A percentile compares a stretch with the other conserved stretches of the same genome.
Conservation (phyloP, 257 asterid genomes). For the Haberlea rhodopensis region DNA sequence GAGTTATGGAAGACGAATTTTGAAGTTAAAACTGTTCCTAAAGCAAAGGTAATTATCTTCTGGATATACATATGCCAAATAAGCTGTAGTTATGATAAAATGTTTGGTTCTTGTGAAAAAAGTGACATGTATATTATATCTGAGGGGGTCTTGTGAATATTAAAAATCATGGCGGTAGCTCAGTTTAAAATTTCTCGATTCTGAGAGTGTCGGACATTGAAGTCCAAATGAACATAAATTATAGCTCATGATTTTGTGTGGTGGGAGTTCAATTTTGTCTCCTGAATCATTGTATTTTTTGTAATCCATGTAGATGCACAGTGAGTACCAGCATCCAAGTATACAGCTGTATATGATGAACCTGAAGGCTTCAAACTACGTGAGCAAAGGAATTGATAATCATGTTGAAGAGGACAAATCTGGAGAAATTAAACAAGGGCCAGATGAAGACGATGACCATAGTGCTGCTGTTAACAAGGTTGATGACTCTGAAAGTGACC, state of each 20-base stretch:
- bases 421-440: conserved; percentile 38
- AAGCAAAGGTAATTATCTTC: conserved; percentile 59
- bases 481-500: conserved; percentile 25
- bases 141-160: background rate
- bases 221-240: background rate
- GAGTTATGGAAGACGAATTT: conserved; percentile 72
- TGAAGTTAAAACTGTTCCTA: conserved; percentile 72
- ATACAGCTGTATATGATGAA: conserved; percentile 82
- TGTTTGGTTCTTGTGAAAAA: background rate
- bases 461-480: conserved; percentile 26
- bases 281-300: background rate
- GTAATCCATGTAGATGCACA: conserved; percentile 67
- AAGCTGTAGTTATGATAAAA: background rate
- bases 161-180: background rate
- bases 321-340: conserved; percentile 83
- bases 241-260: background rate
- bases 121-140: background rate
- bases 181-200: background rate
- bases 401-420: conserved; percentile 27
- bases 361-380: conserved; percentile 40
- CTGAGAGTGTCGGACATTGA: background rate
- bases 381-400: conserved; percentile 28
- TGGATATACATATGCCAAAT: background rate
- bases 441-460: conserved; percentile 42
- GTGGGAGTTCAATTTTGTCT: background rate